A percentile compares a stretch with the other conserved stretches of the same genome.
These are phyloP conservation scores for Gossypium aridum DNA, from an alignment of 441 rosid genomes.

Conservation along the genomic window DNA sequence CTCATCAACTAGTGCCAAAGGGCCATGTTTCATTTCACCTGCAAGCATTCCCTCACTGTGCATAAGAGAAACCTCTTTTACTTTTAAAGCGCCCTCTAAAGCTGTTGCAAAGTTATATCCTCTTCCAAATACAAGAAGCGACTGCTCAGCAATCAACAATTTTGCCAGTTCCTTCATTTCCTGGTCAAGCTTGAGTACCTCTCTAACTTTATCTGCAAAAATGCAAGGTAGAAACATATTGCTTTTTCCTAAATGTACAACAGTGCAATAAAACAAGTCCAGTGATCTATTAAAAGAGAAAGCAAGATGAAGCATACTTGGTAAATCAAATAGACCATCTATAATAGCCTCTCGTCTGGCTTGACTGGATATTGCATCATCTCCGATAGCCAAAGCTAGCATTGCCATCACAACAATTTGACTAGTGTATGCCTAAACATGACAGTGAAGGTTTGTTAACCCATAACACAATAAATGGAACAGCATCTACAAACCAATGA, in stretches of 20 bases:
- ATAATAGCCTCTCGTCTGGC: constrained; percentile 69
- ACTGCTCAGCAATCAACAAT: constrained; percentile 68
- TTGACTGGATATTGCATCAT: constrained; percentile 68
- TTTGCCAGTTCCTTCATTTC: constrained; percentile 89
- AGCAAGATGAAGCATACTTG: constrained; percentile 35
- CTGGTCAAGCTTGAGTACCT: constrained; percentile 76
- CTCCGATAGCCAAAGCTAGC: constrained; percentile 89
- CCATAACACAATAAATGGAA: constrained; percentile 5
- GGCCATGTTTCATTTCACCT: constrained; percentile 99
- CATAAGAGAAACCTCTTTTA: constrained; percentile 95
- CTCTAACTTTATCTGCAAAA: constrained; percentile 68
- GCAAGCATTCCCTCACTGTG: constrained; percentile 95
- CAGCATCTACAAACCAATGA: background rate
- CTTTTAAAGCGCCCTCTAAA: constrained; percentile 89
- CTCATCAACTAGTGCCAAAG: constrained; percentile 90
- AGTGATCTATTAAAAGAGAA: background rate
- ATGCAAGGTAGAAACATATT: background rate
- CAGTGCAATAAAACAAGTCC: background rate
- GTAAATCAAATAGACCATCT: constrained; percentile 75
- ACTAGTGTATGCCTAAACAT: constrained; percentile 83
- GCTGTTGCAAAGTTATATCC: constrained; percentile 94
- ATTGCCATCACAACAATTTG: constrained; percentile 96
- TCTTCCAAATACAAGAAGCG: constrained; percentile 90
- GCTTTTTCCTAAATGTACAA: background rate
- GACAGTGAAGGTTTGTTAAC: constrained; percentile 5